Base-by-base conservation (phyloP, 768 basidiomycete genomes). In the Collybia mongolica region DNA sequence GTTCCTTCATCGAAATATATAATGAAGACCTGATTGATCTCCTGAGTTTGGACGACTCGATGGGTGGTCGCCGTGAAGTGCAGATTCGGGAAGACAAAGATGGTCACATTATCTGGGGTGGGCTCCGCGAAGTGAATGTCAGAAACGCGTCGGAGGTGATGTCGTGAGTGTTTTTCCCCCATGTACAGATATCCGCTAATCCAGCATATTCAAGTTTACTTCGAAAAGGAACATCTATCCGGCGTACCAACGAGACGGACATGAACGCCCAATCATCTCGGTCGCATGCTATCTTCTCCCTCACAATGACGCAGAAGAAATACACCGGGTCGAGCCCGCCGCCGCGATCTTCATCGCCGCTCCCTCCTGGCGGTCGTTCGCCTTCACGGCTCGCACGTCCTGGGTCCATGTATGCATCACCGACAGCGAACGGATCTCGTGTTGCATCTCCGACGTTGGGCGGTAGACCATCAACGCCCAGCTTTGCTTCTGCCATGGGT, bases 261-360 rank as follows among this genome's bases (percentile, higher is more conserved):
- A 98, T 98, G 96, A 99, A 99, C 66, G 93, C 96, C 20, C 93
- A 97, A 66, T 94, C 91, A 1, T 98, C 96, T 36, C 88, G 97
- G 51, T 97, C 93, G 23, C 97, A 99, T 79, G 97, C 97, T 54
- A 98, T 99, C 68, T 98, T 99, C 71, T 98, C 96, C 35, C 76
- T 99, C 46, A 97, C 93, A 11, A 75, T 99, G 48, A 90, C 85
- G 3, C 96, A 98, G 71, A 92, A 88, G 75, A 93, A 88, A 66
- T 92, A 74, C 63, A 76, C 80, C 29, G 93, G 93, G 20, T 77
- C 82, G 18, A 79, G 81, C 11, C 67, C 76, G 2, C 87, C 88
- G 2, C 82, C 87, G 26, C 81, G 89, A 43, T 88, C 89, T 2
- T 78, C 88, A 6, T 90, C 90, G 18, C 91, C 90, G 1, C 72